Conservation (phyloP, 2,329 filamentous ascomycete genomes). For the Decorospora gaudefroyi region DNA sequence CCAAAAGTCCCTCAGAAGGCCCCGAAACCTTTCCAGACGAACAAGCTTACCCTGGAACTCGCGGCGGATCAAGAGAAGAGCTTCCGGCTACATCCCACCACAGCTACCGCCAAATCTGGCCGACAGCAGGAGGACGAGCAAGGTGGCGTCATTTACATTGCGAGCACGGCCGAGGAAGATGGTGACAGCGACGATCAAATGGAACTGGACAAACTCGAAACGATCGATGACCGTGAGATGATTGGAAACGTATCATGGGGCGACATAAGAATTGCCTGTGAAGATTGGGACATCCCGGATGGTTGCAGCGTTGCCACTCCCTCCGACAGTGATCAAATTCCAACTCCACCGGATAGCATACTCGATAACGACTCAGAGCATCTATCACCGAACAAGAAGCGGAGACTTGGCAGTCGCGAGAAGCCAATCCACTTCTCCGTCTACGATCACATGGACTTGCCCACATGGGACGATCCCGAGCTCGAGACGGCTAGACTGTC, state of each 20-base stretch:
- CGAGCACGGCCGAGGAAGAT: conserved; percentile 51
- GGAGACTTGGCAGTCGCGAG: conserved; percentile 55
- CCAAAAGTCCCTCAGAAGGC: conserved; percentile 78
- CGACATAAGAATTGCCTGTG: conserved; percentile 82
- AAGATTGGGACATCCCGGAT: conserved; percentile 74
- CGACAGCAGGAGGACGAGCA: conserved; percentile 57
- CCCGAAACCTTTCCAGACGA: conserved; percentile 80
- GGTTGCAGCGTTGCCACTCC: conserved; percentile 30
- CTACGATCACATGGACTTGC: conserved; percentile 50
- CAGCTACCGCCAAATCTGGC: conserved; percentile 53
- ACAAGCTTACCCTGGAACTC: conserved; percentile 85
- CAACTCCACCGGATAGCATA: conserved; percentile 33
- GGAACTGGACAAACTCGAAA: conserved; percentile 56
- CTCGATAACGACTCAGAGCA: conserved; percentile 38
- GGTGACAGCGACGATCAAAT: conserved; percentile 51
- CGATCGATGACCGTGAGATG: conserved; percentile 63
- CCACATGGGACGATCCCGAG: conserved; percentile 81
- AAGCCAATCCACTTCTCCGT: conserved; percentile 39
- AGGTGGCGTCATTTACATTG: conserved; percentile 59
- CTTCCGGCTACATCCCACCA: conserved; percentile 72
- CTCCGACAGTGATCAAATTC: conserved; percentile 37
- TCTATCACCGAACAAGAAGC: conserved; percentile 62
- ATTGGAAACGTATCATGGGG: conserved; percentile 76
- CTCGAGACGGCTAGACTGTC: conserved; percentile 71
- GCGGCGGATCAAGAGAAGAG: conserved; percentile 82